Conservation (phyloP, 2,329 filamentous ascomycete genomes). For the Fonsecaea multimorphosa region DNA sequence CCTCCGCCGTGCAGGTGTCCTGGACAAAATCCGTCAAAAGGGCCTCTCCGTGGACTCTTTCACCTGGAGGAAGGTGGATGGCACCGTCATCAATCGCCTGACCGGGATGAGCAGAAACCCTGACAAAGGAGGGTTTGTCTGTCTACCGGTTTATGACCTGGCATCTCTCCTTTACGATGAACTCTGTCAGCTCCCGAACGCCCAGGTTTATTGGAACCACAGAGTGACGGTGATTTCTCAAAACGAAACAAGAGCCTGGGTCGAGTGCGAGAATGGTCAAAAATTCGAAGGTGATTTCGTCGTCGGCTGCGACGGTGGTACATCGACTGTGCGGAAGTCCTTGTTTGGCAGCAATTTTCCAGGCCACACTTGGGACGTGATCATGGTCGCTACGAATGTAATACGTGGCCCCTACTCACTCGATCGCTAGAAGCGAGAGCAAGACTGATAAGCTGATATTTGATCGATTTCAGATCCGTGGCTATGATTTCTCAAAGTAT, state of each 20-base stretch:
- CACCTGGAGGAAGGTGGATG: constrained; percentile 53
- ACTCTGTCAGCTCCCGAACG: constrained; percentile 43
- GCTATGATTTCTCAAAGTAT: constrained; percentile 25
- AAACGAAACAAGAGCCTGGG: constrained; percentile 3
- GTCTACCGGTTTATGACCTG: constrained; percentile 51
- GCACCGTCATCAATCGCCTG: constrained; percentile 42
- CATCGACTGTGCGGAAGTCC: constrained; percentile 47
- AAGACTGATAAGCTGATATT: background rate
- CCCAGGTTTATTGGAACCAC: constrained; percentile 54
- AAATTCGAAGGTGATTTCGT: constrained; percentile 45
- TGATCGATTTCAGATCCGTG: background rate
- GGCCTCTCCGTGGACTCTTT: constrained; percentile 47
- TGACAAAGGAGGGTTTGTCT: constrained; percentile 45
- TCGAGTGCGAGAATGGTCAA: constrained; percentile 1
- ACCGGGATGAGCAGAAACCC: constrained; percentile 34
- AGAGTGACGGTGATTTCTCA: constrained; percentile 33
- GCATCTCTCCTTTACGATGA: constrained; percentile 50
- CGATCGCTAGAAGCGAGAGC: background rate
- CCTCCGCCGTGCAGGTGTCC: constrained; percentile 62
- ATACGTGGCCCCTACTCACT: background rate
- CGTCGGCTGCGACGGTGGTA: constrained; percentile 52
- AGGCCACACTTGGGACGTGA: constrained; percentile 21
- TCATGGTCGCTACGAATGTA: constrained; percentile 29
- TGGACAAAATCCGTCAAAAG: constrained; percentile 55
- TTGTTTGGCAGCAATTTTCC: constrained; percentile 24